Evolutionary conservation across 176 grass and related monocot genomes (phyloP).

Genomic region (Thalia dealbata): DNA sequence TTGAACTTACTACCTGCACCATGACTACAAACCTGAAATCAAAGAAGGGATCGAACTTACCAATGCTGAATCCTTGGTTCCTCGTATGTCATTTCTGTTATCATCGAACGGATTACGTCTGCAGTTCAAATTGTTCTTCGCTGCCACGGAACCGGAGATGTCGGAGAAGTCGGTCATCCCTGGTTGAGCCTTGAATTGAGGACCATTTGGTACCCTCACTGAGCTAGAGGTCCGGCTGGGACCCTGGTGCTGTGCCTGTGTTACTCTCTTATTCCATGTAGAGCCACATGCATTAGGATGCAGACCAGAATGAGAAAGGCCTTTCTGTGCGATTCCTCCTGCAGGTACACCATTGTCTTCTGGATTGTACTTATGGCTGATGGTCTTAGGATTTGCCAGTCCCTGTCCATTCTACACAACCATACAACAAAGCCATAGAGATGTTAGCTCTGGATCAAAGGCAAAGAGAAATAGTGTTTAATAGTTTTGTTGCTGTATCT

Average conservation of each 20-base stretch:
- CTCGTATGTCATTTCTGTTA: slow-evolving; percentile 8
- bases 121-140: background rate
- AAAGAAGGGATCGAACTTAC: slow-evolving; percentile 6
- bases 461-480: background rate
- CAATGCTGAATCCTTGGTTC: slow-evolving; percentile 1
- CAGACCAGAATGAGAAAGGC: slow-evolving; percentile 14
- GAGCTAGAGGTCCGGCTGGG: slow-evolving; percentile 42
- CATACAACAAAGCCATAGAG: background rate
- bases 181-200: slow-evolving; percentile 25
- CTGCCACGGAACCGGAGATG: background rate
- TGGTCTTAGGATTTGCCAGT: slow-evolving; percentile 31
- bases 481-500: too few relatives aligned
- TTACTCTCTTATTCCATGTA: slow-evolving; percentile 44
- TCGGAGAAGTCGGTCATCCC: slow-evolving; percentile 43
- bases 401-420: slow-evolving; percentile 30
- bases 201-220: slow-evolving; percentile 35
- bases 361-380: slow-evolving; percentile 43
- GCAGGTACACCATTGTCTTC: slow-evolving; percentile 51
- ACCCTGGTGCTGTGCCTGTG: slow-evolving; percentile 19
- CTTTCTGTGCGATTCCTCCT: background rate
- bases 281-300: slow-evolving; percentile 52
- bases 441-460: background rate
- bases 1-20: too few relatives aligned
- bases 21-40: too few relatives aligned
- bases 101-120: slow-evolving; percentile 32